A percentile compares a stretch with the other conserved stretches of the same genome.
These are phyloP conservation scores for Apiospora pterosperma DNA, from an alignment of 2,329 filamentous ascomycete species.

Conservation along the genomic window DNA sequence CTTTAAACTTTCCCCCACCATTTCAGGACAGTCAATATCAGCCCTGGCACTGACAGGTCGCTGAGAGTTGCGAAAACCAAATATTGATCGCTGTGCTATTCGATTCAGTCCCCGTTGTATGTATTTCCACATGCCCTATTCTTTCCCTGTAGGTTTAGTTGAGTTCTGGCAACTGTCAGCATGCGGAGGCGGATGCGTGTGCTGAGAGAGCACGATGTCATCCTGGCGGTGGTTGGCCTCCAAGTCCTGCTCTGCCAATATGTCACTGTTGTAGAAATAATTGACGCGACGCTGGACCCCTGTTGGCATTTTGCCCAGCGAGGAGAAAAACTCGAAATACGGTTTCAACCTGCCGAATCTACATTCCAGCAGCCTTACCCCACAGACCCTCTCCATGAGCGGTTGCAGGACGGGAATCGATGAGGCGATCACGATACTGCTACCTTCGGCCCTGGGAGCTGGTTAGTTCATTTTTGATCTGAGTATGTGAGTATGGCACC, in stretches of 20 bases:
- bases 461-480: background rate
- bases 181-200: no score
- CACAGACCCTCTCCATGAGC: conserved; percentile 11
- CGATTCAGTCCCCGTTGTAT: no score
- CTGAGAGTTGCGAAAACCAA: no score
- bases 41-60: no score
- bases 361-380: background rate
- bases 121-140: no score
- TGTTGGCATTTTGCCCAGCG: background rate
- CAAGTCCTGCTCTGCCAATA: background rate
- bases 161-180: no score
- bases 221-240: background rate
- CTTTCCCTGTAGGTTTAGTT: no score
- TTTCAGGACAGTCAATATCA: no score
- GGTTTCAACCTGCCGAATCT: background rate
- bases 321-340: background rate
- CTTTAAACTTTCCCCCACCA: no score
- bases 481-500: no score
- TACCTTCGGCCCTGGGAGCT: conserved; percentile 25
- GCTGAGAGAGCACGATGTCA: no score
- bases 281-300: background rate
- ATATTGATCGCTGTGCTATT: no score
- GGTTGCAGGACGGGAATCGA: conserved; percentile 33
- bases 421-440: conserved; percentile 31
- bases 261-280: background rate